Evolutionary conservation across 148 eudicot species (phyloP), one percentile per base, ranked within the genome.

Genomic region (Chenopodium album): DNA sequence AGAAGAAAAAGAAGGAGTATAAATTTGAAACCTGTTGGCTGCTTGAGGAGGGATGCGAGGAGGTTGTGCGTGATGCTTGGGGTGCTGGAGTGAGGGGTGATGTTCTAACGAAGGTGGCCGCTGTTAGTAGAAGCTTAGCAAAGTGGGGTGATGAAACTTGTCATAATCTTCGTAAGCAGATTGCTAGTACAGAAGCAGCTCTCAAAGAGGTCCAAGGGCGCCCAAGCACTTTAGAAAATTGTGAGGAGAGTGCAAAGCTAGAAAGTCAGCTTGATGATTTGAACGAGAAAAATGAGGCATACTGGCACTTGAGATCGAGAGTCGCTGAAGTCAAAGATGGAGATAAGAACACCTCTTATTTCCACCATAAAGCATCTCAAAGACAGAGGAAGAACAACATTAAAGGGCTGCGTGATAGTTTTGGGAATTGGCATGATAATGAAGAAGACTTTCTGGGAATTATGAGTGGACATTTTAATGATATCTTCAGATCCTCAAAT

Each of bases 71-170:
- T 0, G n/a, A 3, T 0, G 63, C 41, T 0, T 75, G 44, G 64
- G 37, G 37, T 34, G 37, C 1, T 2, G 17, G 2, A 0, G 13
- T 0, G 1, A 7, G 23, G 37, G 1, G 7, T 17, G 1, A 17
- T 48, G 1, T 48, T 0, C 11, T 1, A 0, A 1, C 2, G 2
- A 74, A 23, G 10, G 10, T 9, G 3, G 16, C 1, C 0, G 4
- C 7, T 7, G 63, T 52, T 4, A n/a, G 0, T 0, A 7, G 0
- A 1, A 0, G 0, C 0, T 7, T 74, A 0, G 14, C 1, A 1
- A 1, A 1, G 0, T 74, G 77, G 41, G 52, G 41, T 5, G 1
- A 0, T 0, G 10, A 48, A 0, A 23, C 0, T 1, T 74, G 2
- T 6, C 10, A 59, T 2, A 7, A 48, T 0, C 9, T 74, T 1